phyloP scores from a whole-genome alignment of 495 filamentous ascomycete species.

The Hypoxylon subgilvum region DNA sequence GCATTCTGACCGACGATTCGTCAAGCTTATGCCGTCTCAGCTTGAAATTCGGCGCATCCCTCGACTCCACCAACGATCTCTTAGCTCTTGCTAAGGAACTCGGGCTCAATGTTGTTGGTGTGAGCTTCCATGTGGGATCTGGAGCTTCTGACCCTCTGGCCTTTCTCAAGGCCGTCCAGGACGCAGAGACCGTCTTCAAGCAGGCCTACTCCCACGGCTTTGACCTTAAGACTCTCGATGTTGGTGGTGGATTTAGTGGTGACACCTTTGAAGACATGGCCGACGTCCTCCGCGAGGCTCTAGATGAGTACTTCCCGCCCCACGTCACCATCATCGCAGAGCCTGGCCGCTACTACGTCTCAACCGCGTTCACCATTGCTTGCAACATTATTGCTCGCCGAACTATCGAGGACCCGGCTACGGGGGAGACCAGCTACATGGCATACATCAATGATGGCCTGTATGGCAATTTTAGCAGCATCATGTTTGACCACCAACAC shows the following conservation, averaged over 20 bases:
- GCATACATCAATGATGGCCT: conserved; percentile 95
- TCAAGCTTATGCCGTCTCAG: conserved; percentile 91
- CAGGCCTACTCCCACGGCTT: conserved; percentile 80
- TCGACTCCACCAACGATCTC: conserved; percentile 78
- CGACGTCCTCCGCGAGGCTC: conserved; percentile 72
- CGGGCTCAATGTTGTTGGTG: conserved; percentile 93
- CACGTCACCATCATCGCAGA: conserved; percentile 91
- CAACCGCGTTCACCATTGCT: conserved; percentile 89
- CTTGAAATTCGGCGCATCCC: conserved; percentile 92
- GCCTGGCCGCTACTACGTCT: conserved; percentile 93
- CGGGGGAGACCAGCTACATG: conserved; percentile 78
- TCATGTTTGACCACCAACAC: conserved; percentile 98
- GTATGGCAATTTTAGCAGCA: conserved; percentile 97
- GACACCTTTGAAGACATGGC: conserved; percentile 94
- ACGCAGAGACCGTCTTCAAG: conserved; percentile 88
- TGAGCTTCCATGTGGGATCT: conserved; percentile 97
- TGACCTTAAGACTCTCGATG: conserved; percentile 84
- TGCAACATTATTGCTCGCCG: conserved; percentile 96
- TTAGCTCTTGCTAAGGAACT: conserved; percentile 81
- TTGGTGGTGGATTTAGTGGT: conserved; percentile 88
- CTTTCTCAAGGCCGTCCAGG: conserved; percentile 86
- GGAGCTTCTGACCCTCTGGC: conserved; percentile 88
- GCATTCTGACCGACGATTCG: conserved; percentile 95
- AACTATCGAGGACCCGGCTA: conserved; percentile 65
- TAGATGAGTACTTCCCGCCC: conserved; percentile 86